Conservation (phyloP, 2,329 filamentous ascomycete genomes). For the Trichothecium sympodiale region DNA sequence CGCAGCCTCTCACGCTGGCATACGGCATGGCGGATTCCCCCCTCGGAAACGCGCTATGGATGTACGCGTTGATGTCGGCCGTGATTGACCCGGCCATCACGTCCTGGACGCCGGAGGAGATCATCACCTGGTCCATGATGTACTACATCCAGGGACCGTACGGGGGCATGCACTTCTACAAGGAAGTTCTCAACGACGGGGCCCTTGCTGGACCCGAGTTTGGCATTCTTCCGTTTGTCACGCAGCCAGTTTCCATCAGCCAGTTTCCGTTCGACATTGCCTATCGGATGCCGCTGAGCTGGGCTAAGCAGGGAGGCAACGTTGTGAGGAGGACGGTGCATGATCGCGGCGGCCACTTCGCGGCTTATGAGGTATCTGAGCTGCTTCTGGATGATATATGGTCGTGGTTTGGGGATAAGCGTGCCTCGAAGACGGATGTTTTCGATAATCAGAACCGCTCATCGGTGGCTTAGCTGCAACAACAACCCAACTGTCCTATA, state of each 20-base stretch:
- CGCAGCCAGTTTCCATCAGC: neutral
- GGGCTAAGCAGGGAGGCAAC: conserved; percentile 1
- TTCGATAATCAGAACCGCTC: no score
- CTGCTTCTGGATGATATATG: conserved; percentile 6
- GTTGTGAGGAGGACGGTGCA: neutral
- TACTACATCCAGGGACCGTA: conserved; percentile 5
- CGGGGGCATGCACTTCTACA: conserved; percentile 3
- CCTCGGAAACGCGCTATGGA: conserved; percentile 2
- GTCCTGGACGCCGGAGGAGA: conserved; percentile 2
- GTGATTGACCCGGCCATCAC: conserved; percentile 1
- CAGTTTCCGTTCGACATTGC: conserved; percentile 1
- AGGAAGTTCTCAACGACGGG: conserved; percentile 1
- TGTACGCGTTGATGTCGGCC: conserved; percentile 2
- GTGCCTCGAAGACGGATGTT: no score
- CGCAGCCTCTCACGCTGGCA: conserved; percentile 2
- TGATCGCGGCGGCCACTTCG: conserved; percentile 1
- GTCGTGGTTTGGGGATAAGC: no score
- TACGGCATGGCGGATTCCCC: conserved; percentile 2
- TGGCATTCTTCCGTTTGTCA: neutral
- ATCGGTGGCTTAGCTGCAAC: no score
- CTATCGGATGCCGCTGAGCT: conserved; percentile 1
- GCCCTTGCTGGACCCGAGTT: neutral
- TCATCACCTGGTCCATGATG: conserved; percentile 6
- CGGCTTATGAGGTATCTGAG: neutral
- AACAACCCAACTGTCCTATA: no score